Percentiles rank a stretch among this genome's conserved stretches.
Conservation (phyloP, 805 yeast genomes). For the Brettanomyces custersianus region DNA sequence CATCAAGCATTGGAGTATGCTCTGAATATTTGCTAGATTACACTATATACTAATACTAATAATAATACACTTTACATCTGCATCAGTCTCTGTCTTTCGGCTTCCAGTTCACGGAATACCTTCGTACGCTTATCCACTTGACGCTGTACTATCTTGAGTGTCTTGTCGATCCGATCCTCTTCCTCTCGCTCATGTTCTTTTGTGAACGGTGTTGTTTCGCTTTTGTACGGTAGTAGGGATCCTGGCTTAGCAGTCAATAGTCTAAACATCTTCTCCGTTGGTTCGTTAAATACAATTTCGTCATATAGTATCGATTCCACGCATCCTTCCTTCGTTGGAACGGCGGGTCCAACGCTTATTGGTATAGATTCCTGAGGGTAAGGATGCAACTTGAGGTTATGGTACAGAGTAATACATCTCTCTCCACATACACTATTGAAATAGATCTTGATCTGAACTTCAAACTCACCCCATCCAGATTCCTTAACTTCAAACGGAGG, state of each 20-base stretch:
- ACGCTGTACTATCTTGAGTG: slow-evolving; percentile 19
- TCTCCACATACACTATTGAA: slow-evolving; percentile 84
- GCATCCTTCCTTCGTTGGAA: slow-evolving; percentile 26
- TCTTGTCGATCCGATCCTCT: slow-evolving; percentile 41
- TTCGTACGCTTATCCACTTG: slow-evolving; percentile 16
- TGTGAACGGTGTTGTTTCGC: slow-evolving; percentile 19
- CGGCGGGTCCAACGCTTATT: slow-evolving; percentile 11
- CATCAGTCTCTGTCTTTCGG: slow-evolving; percentile 21
- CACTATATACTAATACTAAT: too few species aligned
- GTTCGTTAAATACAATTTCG: slow-evolving; percentile 91
- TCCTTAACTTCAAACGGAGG: slow-evolving; percentile 96
- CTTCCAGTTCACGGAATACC: slow-evolving; percentile 22
- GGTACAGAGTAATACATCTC: slow-evolving; percentile 77
- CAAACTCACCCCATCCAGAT: slow-evolving; percentile 99
- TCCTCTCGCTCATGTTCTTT: slow-evolving; percentile 59
- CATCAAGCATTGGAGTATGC: slow-evolving; percentile 9
- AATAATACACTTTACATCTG: slow-evolving; percentile 5
- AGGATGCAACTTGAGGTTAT: slow-evolving; percentile 87
- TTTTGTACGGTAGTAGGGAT: slow-evolving; percentile 35
- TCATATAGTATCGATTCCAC: slow-evolving; percentile 68
- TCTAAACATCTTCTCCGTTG: slow-evolving; percentile 83
- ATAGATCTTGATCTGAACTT: slow-evolving; percentile 77
- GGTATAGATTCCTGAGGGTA: slow-evolving; percentile 32
- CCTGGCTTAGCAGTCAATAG: slow-evolving; percentile 62
- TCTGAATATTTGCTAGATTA: neutral